Evolutionary conservation across 176 grass and related monocot genomes (phyloP).

Genomic region (Pontederia paniculata): DNA sequence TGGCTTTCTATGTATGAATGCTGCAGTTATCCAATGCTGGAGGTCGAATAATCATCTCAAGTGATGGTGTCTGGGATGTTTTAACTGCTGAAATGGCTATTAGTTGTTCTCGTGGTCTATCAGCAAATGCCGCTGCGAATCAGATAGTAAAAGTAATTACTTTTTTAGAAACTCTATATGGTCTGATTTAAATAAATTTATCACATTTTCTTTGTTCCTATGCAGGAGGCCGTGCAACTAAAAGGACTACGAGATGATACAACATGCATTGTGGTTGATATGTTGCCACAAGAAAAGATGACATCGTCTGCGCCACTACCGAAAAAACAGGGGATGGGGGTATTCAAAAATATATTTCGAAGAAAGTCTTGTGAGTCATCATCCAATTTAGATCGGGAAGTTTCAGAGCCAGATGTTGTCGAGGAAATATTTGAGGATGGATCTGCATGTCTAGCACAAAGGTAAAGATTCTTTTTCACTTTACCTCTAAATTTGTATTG

Average conservation of each 20-base stretch:
- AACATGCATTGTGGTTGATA: constrained; percentile 89
- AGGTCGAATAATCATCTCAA: constrained; percentile 83
- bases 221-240: constrained; percentile 63
- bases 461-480: constrained; percentile 20
- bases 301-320: constrained; percentile 26
- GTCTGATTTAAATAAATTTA: constrained; percentile 14
- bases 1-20: constrained; percentile 9
- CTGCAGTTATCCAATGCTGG: constrained; percentile 81
- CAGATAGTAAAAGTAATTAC: constrained; percentile 76
- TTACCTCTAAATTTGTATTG: background rate
- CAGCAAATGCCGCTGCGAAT: constrained; percentile 51
- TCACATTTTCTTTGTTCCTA: constrained; percentile 13
- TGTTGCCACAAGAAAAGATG: constrained; percentile 65
- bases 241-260: constrained; percentile 91
- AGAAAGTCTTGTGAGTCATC: constrained; percentile 34
- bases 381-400: constrained; percentile 36
- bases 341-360: constrained; percentile 65
- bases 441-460: constrained; percentile 54
- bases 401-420: constrained; percentile 63
- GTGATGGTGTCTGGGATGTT: constrained; percentile 97
- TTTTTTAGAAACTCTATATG: constrained; percentile 7
- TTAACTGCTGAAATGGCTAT: constrained; percentile 62
- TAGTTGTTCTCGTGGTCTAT: constrained; percentile 57
- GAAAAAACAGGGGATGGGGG: constrained; percentile 57
- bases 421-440: constrained; percentile 98